phyloP scores from a whole-genome alignment of 1,139 yeast species.

The Nadsonia commutata region DNA sequence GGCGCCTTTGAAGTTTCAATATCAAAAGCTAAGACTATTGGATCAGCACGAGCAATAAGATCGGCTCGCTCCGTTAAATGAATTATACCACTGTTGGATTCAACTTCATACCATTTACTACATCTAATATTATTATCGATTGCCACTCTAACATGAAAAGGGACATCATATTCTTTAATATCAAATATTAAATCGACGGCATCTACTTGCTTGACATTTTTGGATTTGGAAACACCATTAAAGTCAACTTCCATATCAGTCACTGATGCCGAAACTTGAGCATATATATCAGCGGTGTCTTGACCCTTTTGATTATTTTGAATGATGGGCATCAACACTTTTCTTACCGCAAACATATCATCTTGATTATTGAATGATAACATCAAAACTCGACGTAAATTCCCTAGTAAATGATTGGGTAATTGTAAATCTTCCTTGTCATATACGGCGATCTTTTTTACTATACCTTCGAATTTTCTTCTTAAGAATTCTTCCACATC shows the following conservation, averaged over 20 bases:
- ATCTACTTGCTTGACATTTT: conserved; percentile 21
- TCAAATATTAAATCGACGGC: conserved; percentile 61
- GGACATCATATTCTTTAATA: conserved; percentile 88
- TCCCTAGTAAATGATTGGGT: conserved; percentile 80
- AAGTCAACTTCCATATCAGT: not conserved
- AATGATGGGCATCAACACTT: conserved; percentile 53
- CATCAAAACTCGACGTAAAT: conserved; percentile 47
- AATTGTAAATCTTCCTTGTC: conserved; percentile 64
- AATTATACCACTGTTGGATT: conserved; percentile 28
- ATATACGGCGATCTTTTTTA: conserved; percentile 42
- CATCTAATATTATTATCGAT: conserved; percentile 74
- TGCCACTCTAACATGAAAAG: conserved; percentile 89
- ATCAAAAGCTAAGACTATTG: conserved; percentile 92
- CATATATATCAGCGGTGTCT: conserved; percentile 59
- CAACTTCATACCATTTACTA: conserved; percentile 89
- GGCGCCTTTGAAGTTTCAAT: conserved; percentile 97
- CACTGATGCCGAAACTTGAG: conserved; percentile 32
- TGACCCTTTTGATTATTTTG: conserved; percentile 49
- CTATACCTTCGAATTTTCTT: conserved; percentile 45
- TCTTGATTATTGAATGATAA: conserved; percentile 60
- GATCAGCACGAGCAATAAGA: conserved; percentile 89
- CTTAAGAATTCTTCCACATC: conserved; percentile 81
- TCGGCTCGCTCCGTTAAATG: conserved; percentile 54
- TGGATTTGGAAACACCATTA: conserved; percentile 1
- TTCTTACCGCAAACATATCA: conserved; percentile 64